Conservation (phyloP, 257 asterid genomes). For the Cynanchum wilfordii region DNA sequence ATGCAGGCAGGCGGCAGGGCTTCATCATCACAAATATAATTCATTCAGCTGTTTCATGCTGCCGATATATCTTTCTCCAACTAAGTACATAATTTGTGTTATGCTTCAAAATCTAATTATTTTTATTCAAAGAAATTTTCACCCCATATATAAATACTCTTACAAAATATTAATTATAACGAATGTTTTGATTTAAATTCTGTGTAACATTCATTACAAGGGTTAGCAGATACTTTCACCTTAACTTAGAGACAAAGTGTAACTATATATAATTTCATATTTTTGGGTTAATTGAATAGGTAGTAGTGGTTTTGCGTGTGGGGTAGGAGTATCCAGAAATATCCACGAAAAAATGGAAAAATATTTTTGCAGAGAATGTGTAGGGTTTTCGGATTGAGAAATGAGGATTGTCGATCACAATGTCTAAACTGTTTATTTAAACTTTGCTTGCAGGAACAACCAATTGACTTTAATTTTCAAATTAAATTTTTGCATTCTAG, state of each 20-base stretch:
- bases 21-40: background rate
- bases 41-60: background rate
- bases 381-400: background rate
- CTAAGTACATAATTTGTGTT: background rate
- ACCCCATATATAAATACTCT: no score
- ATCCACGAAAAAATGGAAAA: no score
- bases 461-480: background rate
- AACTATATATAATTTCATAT: background rate
- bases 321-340: no score
- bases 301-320: no score
- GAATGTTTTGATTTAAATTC: no score
- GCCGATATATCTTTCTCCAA: slow-evolving; percentile 3
- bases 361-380: background rate
- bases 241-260: background rate
- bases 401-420: background rate
- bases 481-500: background rate
- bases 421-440: background rate
- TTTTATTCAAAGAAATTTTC: no score
- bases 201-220: no score
- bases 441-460: background rate
- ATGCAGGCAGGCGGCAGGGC: background rate
- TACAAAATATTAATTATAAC: no score
- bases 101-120: no score
- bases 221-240: no score
- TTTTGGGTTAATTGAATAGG: no score